Conservation (phyloP, 2,329 filamentous ascomycete genomes). For the Clarireedia paspali region DNA sequence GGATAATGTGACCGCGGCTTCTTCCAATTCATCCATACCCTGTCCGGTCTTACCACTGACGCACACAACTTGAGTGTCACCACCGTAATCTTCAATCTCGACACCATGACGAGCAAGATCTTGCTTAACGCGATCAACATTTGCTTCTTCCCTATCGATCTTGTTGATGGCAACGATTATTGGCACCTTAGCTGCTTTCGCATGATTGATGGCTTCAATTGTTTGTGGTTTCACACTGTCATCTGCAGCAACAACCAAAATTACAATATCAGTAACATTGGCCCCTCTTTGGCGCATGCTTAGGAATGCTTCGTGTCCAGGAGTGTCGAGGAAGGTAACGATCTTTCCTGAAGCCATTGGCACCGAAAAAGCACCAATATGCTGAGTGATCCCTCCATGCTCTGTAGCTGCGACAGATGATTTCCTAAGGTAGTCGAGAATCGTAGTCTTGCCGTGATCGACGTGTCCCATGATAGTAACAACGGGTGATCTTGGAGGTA, state of each 20-base stretch:
- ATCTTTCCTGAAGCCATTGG: constrained; percentile 76
- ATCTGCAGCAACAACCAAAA: constrained; percentile 91
- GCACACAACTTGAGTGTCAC: constrained; percentile 84
- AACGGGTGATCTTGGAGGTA: constrained; percentile 78
- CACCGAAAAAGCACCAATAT: constrained; percentile 96
- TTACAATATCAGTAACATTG: constrained; percentile 92
- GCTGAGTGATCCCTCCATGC: constrained; percentile 95
- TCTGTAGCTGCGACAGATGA: constrained; percentile 86
- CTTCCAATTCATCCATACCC: constrained; percentile 87
- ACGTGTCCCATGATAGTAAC: constrained; percentile 99
- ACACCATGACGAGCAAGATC: constrained; percentile 79
- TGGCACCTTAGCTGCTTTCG: constrained; percentile 76
- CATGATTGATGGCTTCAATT: constrained; percentile 91
- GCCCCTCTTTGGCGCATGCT: constrained; percentile 94
- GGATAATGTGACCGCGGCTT: constrained; percentile 76
- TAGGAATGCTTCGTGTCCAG: constrained; percentile 90
- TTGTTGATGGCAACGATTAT: constrained; percentile 99
- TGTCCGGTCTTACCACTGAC: constrained; percentile 91
- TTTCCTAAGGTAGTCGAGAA: constrained; percentile 87
- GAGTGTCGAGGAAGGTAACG: constrained; percentile 95
- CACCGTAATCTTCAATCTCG: constrained; percentile 90
- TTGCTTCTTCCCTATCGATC: constrained; percentile 78
- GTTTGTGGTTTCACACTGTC: constrained; percentile 98
- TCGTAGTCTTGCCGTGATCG: constrained; percentile 95
- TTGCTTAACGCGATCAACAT: constrained; percentile 76